Base-by-base conservation (phyloP, 345 rosid species). In the Populus simonii region DNA sequence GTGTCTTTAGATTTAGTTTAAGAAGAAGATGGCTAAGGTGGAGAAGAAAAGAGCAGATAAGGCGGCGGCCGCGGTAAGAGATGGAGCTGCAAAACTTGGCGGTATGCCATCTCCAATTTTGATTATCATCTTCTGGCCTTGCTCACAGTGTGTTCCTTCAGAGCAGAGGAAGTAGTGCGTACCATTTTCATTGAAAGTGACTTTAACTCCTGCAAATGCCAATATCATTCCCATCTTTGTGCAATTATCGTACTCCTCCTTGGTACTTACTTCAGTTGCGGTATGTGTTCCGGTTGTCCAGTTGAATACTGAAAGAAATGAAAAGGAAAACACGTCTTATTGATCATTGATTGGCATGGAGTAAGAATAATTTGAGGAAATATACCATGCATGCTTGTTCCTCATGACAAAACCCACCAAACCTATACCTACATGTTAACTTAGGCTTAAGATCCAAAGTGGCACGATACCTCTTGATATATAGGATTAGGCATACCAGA, bases 101-200 rank as follows among this genome's bases (percentile, higher is more conserved):
- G 72, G 29, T 39, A 59, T 70, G 39, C 83, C 81, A 65, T 76
- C 31, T 3, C 80, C 79, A 23, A 78, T 8, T 13, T 35, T 71
- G 78, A 84, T 33, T 15, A 79, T 75, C 25, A 82, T n/a, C 82
- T 80, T 86, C 81, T 80, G 82, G 31, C 87, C 89, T 25, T 13
- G 75, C 2, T 41, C 43, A 35, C 87, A 84, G 55, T 82, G 85
- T 27, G 80, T 33, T 41, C 55, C 75, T 5, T 82, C 49, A 1
- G 77, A 78, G 76, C 89, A 82, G 17, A 82, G 75, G 77, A 76
- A 82, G 77, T 84, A 82, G 45, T 38, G 63, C 55, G 57, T 80
- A 15, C 82, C 84, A 20, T 57, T 80, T 38, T 59, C 35, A 29
- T 3, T 2, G 18, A 66, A 69, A 12, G 4, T 5, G 35, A 66